Evolutionary conservation across 2,329 filamentous ascomycete species (phyloP).

Genomic region (Pseudogymnoascus sp.): DNA sequence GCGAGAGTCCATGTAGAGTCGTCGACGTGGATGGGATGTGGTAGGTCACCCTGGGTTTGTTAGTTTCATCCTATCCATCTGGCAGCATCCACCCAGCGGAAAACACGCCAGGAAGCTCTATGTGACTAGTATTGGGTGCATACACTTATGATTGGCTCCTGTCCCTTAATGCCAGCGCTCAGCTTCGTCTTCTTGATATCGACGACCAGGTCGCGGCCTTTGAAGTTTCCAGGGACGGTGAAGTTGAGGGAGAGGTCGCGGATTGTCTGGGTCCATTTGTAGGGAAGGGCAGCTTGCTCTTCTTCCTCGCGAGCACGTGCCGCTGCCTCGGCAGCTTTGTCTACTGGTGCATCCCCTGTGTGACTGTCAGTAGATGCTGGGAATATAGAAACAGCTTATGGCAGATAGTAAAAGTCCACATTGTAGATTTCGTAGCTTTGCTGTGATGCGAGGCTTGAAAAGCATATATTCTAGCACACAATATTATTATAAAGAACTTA

Average conservation of each 20-base stretch:
- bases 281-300: conserved; percentile 85
- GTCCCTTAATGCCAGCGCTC: conserved; percentile 76
- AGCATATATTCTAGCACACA: background rate
- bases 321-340: conserved; percentile 47
- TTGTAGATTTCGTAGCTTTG: background rate
- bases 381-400: background rate
- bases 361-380: background rate
- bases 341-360: conserved; percentile 27
- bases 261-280: conserved; percentile 96
- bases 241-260: conserved; percentile 75
- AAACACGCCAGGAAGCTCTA: background rate
- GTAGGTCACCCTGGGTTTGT: conserved; percentile 65
- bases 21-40: conserved; percentile 68
- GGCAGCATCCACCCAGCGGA: background rate
- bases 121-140: conserved; percentile 17
- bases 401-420: background rate
- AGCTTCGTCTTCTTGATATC: conserved; percentile 72
- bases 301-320: conserved; percentile 64
- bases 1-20: conserved; percentile 93
- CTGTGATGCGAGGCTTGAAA: background rate
- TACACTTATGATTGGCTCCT: conserved; percentile 76
- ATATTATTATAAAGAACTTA: background rate
- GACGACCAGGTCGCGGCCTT: conserved; percentile 74
- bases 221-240: conserved; percentile 70
- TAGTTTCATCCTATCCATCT: background rate